These are phyloP conservation scores for Globisporangium spinosum DNA, from an alignment of 352 stramenopile species.

Conservation along the genomic window DNA sequence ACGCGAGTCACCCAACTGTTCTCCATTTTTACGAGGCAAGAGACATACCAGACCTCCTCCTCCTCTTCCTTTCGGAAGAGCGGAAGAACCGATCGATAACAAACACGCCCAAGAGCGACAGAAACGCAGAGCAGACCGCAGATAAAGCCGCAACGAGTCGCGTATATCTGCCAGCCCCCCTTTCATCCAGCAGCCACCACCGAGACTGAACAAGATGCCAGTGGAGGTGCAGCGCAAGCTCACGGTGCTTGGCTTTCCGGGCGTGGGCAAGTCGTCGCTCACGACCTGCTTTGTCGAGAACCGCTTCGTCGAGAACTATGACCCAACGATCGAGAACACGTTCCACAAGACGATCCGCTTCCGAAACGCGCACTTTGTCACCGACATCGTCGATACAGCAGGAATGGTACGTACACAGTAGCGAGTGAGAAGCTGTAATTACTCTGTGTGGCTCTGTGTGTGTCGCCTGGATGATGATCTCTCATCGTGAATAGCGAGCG, in stretches of 20 bases:
- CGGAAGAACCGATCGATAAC: neutral
- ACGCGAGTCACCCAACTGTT: neutral
- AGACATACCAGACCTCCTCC: neutral
- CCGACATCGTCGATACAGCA: slow-evolving; percentile 96
- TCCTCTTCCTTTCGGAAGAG: neutral
- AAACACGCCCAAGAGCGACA: neutral
- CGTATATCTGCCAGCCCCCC: no score
- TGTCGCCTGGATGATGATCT: neutral
- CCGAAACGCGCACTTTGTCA: slow-evolving; percentile 95
- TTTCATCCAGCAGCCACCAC: neutral
- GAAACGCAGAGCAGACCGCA: neutral
- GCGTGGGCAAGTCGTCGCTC: slow-evolving; percentile 94
- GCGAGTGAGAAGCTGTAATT: no score
- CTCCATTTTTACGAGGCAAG: neutral
- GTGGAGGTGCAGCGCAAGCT: slow-evolving; percentile 95
- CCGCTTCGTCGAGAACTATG: slow-evolving; percentile 90
- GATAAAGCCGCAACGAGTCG: neutral
- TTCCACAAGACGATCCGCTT: slow-evolving; percentile 96
- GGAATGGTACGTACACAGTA: slow-evolving; percentile 78
- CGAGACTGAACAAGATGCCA: slow-evolving; percentile 41
- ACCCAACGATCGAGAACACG: slow-evolving; percentile 96
- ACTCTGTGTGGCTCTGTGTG: slow-evolving; percentile 6
- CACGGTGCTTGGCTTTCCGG: slow-evolving; percentile 92
- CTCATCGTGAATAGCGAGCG: no score
- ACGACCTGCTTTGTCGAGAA: slow-evolving; percentile 95